Evolutionary conservation across 192 early-diverging fungal species (phyloP), one percentile per base, ranked within the genome.

Genomic region (Gonapodya sp.): DNA sequence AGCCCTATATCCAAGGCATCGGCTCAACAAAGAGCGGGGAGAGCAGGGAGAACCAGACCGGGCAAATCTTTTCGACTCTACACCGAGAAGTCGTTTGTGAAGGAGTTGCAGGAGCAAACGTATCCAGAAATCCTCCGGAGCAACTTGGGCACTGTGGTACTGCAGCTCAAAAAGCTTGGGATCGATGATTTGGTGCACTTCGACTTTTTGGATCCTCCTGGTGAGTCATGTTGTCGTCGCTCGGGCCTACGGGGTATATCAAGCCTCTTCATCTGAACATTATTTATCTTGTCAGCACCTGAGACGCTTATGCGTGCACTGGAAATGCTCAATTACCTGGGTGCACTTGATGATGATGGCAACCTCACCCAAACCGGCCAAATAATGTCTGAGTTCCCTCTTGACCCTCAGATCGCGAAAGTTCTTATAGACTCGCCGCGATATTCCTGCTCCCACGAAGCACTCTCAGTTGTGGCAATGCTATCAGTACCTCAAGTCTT

Each of bases 201-300:
- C 85, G 98, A 99, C 86, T 97, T 98, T 74, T 98, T 99, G 96
- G 98, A 99, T 81, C 95, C 98, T 24, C 97, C 97, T 81, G 87
- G 88, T 89, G 75, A 31, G 83, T 79, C 24, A 64, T 24, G 8
- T 16, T 64, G 46, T 16, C 46, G 24, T 64, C n/a, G n/a, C n/a
- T n/a, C n/a, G n/a, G n/a, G n/a, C n/a, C n/a, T n/a, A 1, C 35
- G 32, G 72, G 31, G 2, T 1, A 36, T 86, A 8, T 86, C 37
- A 0, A 74, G 1, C 18, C 33, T 14, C 46, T 85, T 33, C 8
- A 80, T 78, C 78, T 81, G 18, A 73, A 35, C 34, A 33, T 85
- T 1, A 0, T 14, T n/a, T 32, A 78, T 36, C 14, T 30, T 84
- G 37, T 0, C 73, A 87, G 97, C 98, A 0, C 97, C 97, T 1